Percentiles rank a stretch among this genome's conserved stretches.
These are phyloP conservation scores for Inga leiocalycina DNA, from an alignment of 306 rosid genomes.

Conservation along the genomic window DNA sequence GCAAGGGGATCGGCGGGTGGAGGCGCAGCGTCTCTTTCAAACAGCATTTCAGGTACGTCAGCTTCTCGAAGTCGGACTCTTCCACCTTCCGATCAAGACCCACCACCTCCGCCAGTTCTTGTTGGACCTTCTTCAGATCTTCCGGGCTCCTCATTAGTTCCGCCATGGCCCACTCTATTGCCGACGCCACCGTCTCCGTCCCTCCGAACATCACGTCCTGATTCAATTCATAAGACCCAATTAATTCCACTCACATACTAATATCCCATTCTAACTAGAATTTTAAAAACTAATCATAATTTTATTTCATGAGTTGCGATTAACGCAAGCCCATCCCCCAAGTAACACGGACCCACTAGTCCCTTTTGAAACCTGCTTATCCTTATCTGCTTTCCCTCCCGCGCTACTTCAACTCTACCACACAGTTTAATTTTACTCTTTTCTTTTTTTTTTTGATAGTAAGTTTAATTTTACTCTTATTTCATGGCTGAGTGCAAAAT, in stretches of 20 bases:
- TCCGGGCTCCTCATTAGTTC: conserved; percentile 77
- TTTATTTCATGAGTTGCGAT: background rate
- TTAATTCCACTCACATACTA: background rate
- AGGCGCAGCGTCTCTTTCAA: conserved; percentile 81
- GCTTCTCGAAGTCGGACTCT: conserved; percentile 74
- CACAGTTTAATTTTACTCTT: background rate
- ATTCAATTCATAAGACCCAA: background rate
- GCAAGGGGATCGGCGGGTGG: conserved; percentile 92
- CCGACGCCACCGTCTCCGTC: conserved; percentile 93
- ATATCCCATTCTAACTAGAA: background rate
- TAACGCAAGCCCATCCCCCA: background rate
- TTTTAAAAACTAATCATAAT: background rate
- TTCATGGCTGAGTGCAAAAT: background rate
- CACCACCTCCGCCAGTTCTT: conserved; percentile 62
- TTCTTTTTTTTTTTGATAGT: too few relatives aligned
- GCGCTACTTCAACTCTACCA: background rate
- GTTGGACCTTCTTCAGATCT: conserved; percentile 61
- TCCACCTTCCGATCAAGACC: conserved; percentile 68
- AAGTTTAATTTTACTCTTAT: background rate
- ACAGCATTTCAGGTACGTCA: conserved; percentile 53
- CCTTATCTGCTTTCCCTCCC: background rate
- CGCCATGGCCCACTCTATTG: conserved; percentile 87
- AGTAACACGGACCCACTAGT: background rate
- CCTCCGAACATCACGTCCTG: conserved; percentile 98
- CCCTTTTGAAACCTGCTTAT: background rate